Percentiles rank a stretch among this genome's conserved stretches.
Conservation (phyloP, 202 grass and related monocot species). For the Digitaria exilis region DNA sequence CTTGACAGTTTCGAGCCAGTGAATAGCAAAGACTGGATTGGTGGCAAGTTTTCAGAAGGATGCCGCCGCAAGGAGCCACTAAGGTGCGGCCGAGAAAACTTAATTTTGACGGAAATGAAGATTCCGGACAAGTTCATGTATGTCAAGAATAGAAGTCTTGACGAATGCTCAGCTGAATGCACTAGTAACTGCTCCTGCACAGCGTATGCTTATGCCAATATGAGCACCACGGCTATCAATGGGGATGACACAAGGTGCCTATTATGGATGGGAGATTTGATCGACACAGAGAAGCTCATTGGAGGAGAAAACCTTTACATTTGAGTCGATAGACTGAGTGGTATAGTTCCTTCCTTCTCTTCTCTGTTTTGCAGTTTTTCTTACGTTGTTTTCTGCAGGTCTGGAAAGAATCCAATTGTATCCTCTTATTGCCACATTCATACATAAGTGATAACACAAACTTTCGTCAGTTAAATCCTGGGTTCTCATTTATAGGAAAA, state of each 20-base stretch:
- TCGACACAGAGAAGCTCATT: background rate
- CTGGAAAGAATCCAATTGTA: background rate
- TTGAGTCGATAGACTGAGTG: background rate
- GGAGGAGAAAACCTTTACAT: constrained; percentile 1
- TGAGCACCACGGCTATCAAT: background rate
- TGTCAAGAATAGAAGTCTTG: constrained; percentile 21
- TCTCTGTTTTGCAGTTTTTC: background rate
- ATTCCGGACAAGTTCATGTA: background rate
- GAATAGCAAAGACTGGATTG: background rate
- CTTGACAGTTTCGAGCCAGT: background rate
- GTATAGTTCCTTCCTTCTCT: background rate
- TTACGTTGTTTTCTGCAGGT: background rate
- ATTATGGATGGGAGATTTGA: constrained; percentile 1
- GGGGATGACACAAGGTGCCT: constrained; percentile 23
- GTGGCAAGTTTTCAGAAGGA: background rate
- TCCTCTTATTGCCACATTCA: background rate
- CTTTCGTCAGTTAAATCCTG: background rate
- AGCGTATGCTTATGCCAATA: constrained; percentile 10
- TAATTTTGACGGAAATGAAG: background rate
- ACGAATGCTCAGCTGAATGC: background rate
- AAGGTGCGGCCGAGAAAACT: background rate
- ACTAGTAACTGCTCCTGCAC: constrained; percentile 11
- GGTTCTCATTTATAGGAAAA: background rate
- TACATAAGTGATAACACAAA: background rate
- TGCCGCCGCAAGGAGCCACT: background rate